A percentile compares a stretch with the other conserved stretches of the same genome.
These are phyloP conservation scores for Roridomyces roridus DNA, from an alignment of 768 basidiomycete species.

Conservation along the genomic window DNA sequence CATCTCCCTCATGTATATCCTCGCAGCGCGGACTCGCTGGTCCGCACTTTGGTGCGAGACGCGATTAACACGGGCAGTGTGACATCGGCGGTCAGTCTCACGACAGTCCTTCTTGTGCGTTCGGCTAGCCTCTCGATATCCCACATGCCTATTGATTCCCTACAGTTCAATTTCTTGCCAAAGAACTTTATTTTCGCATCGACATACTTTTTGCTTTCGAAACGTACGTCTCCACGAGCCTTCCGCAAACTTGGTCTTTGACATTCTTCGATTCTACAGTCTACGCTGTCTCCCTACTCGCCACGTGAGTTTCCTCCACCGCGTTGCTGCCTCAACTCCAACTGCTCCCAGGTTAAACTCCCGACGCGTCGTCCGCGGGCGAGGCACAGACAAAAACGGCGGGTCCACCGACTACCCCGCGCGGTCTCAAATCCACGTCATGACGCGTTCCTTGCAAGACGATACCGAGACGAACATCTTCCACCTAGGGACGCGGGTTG, in stretches of 20 bases:
- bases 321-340: background rate
- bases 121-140: background rate
- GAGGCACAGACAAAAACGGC: conserved; percentile 58
- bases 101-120: conserved; percentile 63
- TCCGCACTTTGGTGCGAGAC: conserved; percentile 61
- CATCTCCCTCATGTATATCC: background rate
- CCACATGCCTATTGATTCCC: background rate
- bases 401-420: conserved; percentile 22
- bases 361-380: conserved; percentile 56
- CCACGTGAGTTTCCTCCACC: conserved; percentile 51
- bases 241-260: conserved; percentile 62
- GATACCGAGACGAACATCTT: conserved; percentile 60
- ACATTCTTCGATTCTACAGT: conserved; percentile 33
- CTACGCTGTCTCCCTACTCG: conserved; percentile 60
- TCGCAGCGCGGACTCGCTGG: conserved; percentile 61
- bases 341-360: conserved; percentile 58
- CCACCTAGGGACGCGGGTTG: conserved; percentile 50
- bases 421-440: background rate
- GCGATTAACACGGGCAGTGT: conserved; percentile 72
- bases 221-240: conserved; percentile 50
- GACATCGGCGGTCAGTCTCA: conserved; percentile 55
- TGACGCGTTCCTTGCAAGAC: too few species aligned
- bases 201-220: conserved; percentile 69
- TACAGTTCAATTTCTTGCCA: conserved; percentile 63
- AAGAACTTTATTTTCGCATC: conserved; percentile 64